A percentile compares a stretch with the other conserved stretches of the same genome.
Evolutionary conservation across 2,329 filamentous ascomycete genomes (phyloP).

Genomic region (Sarocladium oryzae): DNA sequence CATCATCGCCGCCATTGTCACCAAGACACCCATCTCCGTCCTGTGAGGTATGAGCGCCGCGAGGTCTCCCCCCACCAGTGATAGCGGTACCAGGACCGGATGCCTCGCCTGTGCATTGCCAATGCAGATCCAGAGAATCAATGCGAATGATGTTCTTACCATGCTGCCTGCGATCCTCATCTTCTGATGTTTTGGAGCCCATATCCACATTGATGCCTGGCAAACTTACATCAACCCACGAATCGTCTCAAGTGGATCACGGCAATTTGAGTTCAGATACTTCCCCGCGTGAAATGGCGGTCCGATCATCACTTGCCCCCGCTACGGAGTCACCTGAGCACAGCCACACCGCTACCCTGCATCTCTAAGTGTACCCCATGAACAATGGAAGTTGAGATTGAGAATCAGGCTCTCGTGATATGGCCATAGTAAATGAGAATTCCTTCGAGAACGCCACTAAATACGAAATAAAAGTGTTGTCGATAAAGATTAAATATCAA

Average conservation of each 20-base stretch:
- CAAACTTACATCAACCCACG: not conserved
- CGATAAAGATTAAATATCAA: too few relatives aligned
- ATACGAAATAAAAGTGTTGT: too few relatives aligned
- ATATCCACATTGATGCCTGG: conserved; percentile 6
- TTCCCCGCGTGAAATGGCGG: too few relatives aligned
- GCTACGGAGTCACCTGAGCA: too few relatives aligned
- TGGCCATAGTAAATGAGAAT: too few relatives aligned
- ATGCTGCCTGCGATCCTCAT: conserved; percentile 26
- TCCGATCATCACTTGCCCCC: too few relatives aligned
- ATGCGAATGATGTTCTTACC: conserved; percentile 14
- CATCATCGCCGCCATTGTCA: conserved; percentile 22
- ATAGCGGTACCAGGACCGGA: conserved; percentile 14
- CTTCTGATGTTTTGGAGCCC: conserved; percentile 19
- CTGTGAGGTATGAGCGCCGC: conserved; percentile 31
- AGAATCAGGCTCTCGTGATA: too few relatives aligned
- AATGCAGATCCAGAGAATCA: conserved; percentile 10
- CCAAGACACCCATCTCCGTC: conserved; percentile 37
- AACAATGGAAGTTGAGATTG: too few relatives aligned
- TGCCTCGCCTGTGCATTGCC: conserved; percentile 13
- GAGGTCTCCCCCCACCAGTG: conserved; percentile 32
- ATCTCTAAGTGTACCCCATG: too few relatives aligned
- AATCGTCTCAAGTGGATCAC: too few relatives aligned
- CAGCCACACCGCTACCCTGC: not conserved
- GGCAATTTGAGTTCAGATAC: too few relatives aligned
- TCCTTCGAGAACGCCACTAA: too few relatives aligned